Evolutionary conservation across 345 rosid species (phyloP), one percentile per base, ranked within the genome.

Genomic region (Syzygium oleosum): DNA sequence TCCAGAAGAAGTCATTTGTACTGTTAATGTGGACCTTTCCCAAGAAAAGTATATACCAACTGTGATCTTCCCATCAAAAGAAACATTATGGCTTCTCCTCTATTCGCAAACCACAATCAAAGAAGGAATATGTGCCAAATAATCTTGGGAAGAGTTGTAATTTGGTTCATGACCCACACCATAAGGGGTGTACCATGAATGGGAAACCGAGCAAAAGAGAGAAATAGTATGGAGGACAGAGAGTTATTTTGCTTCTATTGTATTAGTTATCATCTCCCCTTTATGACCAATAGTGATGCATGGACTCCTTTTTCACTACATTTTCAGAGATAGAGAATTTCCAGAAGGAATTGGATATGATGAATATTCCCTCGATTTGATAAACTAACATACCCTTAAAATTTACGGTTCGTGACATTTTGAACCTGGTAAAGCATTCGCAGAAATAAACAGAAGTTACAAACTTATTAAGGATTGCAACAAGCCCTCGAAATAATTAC

Each of bases 401-500:
- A 38, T 9, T 34, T 73, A 73, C 19, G 49, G 46, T 73, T 73
- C 80, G 7, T 19, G 80, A 73, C 49, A 34, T 34, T 73, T 73
- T 73, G 21, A 73, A 73, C 80, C 49, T 19, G 23, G 49, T 19
- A 73, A 73, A 73, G 49, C 80, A 10, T 73, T 38, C 4, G 2
- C 1, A 0, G 27, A 73, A 38, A 73, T 73, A 73, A 61, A 73
- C 80, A 38, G 22, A 41, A 73, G 80, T 73, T 73, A 9, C 14
- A 2, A 73, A 19, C 4, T 11, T 25, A 38, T 38, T 73, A 34
- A 73, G 13, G 46, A 38, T 73, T 9, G 23, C 12, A 73, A 41
- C 80, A 34, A 73, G 80, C 49, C 80, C 49, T 73, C 34, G 14
- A 73, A 73, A 73, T 73, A 31, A 84, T 53, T 95, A 97, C 99